A percentile compares a stretch with the other conserved stretches of the same genome.
These are phyloP conservation scores for Coprinopsis sp. DNA, from an alignment of 768 basidiomycete species.

Conservation along the genomic window DNA sequence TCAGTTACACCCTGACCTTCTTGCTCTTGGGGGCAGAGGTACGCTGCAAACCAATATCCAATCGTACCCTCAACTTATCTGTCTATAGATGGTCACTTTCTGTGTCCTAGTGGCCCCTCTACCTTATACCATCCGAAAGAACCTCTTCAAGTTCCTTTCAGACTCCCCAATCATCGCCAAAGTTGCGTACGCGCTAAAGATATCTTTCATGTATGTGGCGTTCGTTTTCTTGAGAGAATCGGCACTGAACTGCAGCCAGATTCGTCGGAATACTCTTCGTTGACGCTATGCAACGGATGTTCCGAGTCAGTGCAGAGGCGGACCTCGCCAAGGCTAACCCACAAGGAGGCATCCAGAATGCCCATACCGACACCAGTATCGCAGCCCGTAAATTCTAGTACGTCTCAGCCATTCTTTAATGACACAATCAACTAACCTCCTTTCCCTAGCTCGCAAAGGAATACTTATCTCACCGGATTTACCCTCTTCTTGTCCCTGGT, in stretches of 20 bases:
- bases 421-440: neutral
- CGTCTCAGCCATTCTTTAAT: slow-evolving; percentile 19
- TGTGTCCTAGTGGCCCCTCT: slow-evolving; percentile 79
- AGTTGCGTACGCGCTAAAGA: slow-evolving; percentile 87
- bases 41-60: slow-evolving; percentile 7
- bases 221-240: neutral
- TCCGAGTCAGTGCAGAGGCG: slow-evolving; percentile 67
- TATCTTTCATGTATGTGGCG: slow-evolving; percentile 78
- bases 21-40: slow-evolving; percentile 75
- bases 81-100: slow-evolving; percentile 70
- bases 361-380: slow-evolving; percentile 80
- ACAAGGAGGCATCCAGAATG: slow-evolving; percentile 49
- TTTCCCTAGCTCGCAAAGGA: slow-evolving; percentile 70
- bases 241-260: slow-evolving; percentile 28
- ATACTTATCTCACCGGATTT: slow-evolving; percentile 90
- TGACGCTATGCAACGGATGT: slow-evolving; percentile 93
- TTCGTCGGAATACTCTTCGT: slow-evolving; percentile 85
- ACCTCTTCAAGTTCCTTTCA: slow-evolving; percentile 67
- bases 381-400: slow-evolving; percentile 94
- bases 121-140: slow-evolving; percentile 70
- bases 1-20: slow-evolving; percentile 77
- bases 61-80: neutral
- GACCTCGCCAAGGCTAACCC: slow-evolving; percentile 60
- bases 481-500: slow-evolving; percentile 95
- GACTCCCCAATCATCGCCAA: slow-evolving; percentile 73